phyloP scores from a whole-genome alignment of 495 filamentous ascomycete genomes.

The Lineolata rhizophorae region DNA sequence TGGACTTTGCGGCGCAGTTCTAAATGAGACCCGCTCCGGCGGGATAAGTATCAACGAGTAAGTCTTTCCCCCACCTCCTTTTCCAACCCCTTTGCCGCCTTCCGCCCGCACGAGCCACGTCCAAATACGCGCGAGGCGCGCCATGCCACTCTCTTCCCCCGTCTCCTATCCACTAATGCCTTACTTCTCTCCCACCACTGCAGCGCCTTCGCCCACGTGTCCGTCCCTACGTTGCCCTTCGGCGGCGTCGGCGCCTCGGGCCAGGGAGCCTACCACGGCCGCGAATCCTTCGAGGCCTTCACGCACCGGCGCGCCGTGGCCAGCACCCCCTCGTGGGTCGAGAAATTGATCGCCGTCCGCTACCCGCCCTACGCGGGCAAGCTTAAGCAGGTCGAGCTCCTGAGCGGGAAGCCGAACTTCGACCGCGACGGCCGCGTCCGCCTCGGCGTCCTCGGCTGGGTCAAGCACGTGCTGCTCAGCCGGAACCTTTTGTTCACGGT shows the following conservation, averaged over 20 bases:
- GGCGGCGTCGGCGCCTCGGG: constrained; percentile 82
- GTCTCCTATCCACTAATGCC: constrained; percentile 3
- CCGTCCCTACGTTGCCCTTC: constrained; percentile 57
- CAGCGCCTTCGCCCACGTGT: constrained; percentile 50
- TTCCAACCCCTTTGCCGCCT: too few species aligned
- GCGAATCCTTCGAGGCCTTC: constrained; percentile 67
- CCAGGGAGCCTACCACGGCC: constrained; percentile 64
- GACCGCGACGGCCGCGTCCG: constrained; percentile 51
- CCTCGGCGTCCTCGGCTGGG: constrained; percentile 1
- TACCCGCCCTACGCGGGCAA: constrained; percentile 64
- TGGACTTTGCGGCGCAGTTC: too few species aligned
- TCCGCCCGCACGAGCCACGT: too few species aligned
- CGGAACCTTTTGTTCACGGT: neutral
- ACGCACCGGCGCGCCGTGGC: constrained; percentile 53
- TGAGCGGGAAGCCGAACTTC: constrained; percentile 72
- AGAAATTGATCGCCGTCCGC: constrained; percentile 46
- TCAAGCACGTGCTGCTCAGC: neutral
- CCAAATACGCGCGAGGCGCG: too few species aligned
- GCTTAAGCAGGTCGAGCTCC: constrained; percentile 28
- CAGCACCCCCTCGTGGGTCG: constrained; percentile 61
- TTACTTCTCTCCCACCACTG: constrained; percentile 16
- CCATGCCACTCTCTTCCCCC: too few species aligned
- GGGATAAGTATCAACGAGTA: constrained; percentile 71
- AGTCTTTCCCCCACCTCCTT: too few species aligned
- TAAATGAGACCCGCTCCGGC: constrained; percentile 45